A percentile compares a stretch with the other conserved stretches of the same genome.
Evolutionary conservation across 768 basidiomycete species (phyloP).

Genomic region (Hygrocybe coccinea): DNA sequence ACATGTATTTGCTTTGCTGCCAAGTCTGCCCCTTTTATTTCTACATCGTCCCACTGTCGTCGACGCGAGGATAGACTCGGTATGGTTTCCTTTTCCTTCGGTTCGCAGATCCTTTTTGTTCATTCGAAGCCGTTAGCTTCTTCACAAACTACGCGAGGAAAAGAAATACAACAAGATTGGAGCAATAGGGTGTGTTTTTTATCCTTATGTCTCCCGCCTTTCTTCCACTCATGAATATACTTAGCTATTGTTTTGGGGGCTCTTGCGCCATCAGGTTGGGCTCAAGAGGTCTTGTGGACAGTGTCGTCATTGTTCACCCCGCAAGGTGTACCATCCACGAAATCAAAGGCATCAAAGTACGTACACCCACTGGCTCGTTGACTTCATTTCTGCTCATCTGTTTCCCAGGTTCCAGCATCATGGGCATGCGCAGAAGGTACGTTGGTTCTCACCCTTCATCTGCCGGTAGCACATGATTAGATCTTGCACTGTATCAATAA

Average conservation of each 20-base stretch:
- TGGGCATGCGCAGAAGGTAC: constrained; percentile 20
- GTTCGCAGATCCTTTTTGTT: neutral
- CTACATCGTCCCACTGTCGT: constrained; percentile 31
- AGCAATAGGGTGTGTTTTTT: constrained; percentile 35
- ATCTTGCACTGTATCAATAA: neutral
- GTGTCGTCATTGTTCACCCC: constrained; percentile 41
- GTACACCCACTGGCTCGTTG: constrained; percentile 9
- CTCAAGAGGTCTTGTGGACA: constrained; percentile 32
- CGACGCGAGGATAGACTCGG: constrained; percentile 29
- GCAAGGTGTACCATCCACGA: constrained; percentile 31
- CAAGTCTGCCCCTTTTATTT: constrained; percentile 27
- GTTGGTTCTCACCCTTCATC: neutral
- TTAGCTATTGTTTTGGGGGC: constrained; percentile 44
- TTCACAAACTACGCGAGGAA: constrained; percentile 31
- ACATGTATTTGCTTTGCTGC: constrained; percentile 21
- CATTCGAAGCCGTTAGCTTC: constrained; percentile 28
- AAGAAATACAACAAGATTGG: constrained; percentile 43
- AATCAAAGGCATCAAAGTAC: constrained; percentile 34
- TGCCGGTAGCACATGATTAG: neutral
- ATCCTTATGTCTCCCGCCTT: neutral
- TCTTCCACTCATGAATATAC: neutral
- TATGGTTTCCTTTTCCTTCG: constrained; percentile 16
- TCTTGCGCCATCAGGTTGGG: constrained; percentile 35
- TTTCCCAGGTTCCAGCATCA: constrained; percentile 14
- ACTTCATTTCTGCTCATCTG: neutral